Conservation (phyloP, 2,329 filamentous ascomycete genomes). For the Clarireedia hainanense region DNA sequence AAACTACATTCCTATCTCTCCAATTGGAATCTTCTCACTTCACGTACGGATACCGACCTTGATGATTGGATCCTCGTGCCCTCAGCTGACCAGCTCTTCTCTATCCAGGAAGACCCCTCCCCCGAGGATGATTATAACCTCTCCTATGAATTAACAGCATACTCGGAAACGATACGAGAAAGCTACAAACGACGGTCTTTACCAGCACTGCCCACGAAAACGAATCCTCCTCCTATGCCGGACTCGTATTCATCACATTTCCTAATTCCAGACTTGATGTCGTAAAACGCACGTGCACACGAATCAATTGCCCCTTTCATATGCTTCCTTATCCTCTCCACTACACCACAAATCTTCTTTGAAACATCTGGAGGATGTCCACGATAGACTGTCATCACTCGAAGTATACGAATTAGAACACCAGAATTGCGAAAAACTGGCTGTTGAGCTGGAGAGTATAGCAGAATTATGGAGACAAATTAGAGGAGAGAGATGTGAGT, state of each 20-base stretch:
- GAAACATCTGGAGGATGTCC: background rate
- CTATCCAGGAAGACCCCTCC: background rate
- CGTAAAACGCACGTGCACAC: background rate
- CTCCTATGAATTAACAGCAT: background rate
- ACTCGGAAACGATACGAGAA: background rate
- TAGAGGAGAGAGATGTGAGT: background rate
- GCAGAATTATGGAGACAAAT: background rate
- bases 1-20: constrained; percentile 4
- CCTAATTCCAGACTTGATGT: background rate
- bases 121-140: background rate
- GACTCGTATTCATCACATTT: background rate
- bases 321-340: background rate
- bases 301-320: background rate
- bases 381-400: background rate
- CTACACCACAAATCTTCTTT: background rate
- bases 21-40: constrained; percentile 5
- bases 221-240: too few species aligned
- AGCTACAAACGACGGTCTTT: background rate
- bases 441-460: background rate
- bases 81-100: background rate
- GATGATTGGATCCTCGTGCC: background rate
- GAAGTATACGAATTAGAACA: background rate
- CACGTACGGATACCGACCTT: background rate
- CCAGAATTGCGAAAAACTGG: background rate
- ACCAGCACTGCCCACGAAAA: background rate